Conservation (phyloP, 495 filamentous ascomycete genomes). For the Darksidea phi region DNA sequence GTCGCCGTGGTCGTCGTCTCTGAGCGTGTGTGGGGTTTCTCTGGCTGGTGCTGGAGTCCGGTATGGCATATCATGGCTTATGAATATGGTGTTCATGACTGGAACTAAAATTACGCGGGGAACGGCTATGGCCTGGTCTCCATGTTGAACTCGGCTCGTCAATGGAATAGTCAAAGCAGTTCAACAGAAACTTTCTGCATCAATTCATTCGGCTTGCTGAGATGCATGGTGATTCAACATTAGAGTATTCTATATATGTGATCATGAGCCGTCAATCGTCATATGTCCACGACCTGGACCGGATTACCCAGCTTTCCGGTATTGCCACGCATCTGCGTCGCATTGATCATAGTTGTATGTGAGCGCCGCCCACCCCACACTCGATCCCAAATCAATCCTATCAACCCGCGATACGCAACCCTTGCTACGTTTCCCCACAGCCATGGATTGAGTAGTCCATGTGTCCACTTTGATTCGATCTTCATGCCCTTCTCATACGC, state of each 20-base stretch:
- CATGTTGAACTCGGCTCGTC: slow-evolving; percentile 39
- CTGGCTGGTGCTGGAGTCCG: slow-evolving; percentile 39
- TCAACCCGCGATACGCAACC: slow-evolving; percentile 61
- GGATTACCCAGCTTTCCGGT: slow-evolving; percentile 64
- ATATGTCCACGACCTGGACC: slow-evolving; percentile 59
- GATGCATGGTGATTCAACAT: slow-evolving; percentile 1
- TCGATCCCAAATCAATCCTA: slow-evolving; percentile 66
- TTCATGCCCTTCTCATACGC: slow-evolving; percentile 67
- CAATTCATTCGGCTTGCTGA: neutral
- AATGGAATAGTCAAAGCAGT: slow-evolving; percentile 12
- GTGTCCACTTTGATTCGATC: slow-evolving; percentile 44
- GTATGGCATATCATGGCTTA: slow-evolving; percentile 43
- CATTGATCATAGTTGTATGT: slow-evolving; percentile 70
- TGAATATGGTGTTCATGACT: slow-evolving; percentile 16
- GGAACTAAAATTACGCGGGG: slow-evolving; percentile 61
- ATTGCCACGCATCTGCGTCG: slow-evolving; percentile 67
- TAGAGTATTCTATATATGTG: neutral
- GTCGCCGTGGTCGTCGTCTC: slow-evolving; percentile 99
- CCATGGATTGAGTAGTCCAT: slow-evolving; percentile 53
- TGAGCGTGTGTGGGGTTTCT: slow-evolving; percentile 54
- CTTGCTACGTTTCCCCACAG: slow-evolving; percentile 63
- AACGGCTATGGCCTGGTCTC: slow-evolving; percentile 71
- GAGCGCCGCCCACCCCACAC: slow-evolving; percentile 64
- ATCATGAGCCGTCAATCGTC: neutral
- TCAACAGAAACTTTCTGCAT: slow-evolving; percentile 31